Percentiles rank a stretch among this genome's conserved stretches.
phyloP scores from a whole-genome alignment of 495 filamentous ascomycete species.

The Penicillium canariense region DNA sequence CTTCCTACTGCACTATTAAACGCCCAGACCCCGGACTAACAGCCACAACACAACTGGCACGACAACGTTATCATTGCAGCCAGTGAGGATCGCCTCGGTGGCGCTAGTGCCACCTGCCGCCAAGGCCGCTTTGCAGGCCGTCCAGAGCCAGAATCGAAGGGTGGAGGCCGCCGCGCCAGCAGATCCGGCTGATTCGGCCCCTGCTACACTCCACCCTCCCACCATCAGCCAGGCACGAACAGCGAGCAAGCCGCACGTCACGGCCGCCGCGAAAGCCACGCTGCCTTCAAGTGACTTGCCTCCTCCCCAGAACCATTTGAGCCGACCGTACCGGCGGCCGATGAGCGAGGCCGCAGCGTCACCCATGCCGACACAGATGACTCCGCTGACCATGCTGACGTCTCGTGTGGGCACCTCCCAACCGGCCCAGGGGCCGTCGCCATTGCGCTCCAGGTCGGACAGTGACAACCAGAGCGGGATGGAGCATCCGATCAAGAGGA shows the following conservation, averaged over 20 bases:
- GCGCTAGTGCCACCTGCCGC: constrained; percentile 82
- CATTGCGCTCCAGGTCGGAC: constrained; percentile 57
- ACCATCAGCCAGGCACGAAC: constrained; percentile 72
- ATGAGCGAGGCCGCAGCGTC: constrained; percentile 94
- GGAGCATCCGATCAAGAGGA: constrained; percentile 92
- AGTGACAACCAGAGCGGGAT: constrained; percentile 92
- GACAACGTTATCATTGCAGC: constrained; percentile 97
- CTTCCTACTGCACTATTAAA: constrained; percentile 46
- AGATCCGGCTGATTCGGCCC: constrained; percentile 24
- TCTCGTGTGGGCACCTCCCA: constrained; percentile 74
- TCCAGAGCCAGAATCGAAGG: constrained; percentile 35
- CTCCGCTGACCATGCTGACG: constrained; percentile 82
- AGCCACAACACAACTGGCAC: constrained; percentile 95
- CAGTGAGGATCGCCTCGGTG: constrained; percentile 92
- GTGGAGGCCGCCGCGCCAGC: constrained; percentile 14
- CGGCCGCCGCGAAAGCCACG: constrained; percentile 77
- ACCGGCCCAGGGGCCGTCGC: constrained; percentile 52
- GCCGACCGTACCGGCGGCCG: constrained; percentile 78
- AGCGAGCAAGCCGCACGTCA: constrained; percentile 67
- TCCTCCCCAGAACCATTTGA: constrained; percentile 95
- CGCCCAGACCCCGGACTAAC: constrained; percentile 72
- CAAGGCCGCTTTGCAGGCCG: constrained; percentile 56
- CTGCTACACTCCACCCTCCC: constrained; percentile 63
- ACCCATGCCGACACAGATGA: constrained; percentile 92
- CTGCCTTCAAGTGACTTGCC: constrained; percentile 95